phyloP scores from a whole-genome alignment of 805 yeast genomes.

The Monosporozyma siamensis region DNA sequence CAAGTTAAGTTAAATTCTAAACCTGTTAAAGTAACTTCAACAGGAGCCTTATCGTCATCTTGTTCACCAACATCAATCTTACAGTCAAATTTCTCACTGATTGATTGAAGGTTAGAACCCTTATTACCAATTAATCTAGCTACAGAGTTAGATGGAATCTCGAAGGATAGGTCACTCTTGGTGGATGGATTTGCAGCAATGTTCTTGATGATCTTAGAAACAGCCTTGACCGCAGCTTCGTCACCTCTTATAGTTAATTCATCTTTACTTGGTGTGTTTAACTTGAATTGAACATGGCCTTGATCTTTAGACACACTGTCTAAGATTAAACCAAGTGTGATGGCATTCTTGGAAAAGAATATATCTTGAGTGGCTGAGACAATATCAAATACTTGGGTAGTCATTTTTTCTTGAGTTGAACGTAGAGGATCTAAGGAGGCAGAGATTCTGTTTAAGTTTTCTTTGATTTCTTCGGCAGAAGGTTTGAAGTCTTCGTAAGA shows the following conservation, averaged over 20 bases:
- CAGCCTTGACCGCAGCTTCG: constrained; percentile 43
- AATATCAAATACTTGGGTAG: constrained; percentile 42
- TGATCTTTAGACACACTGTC: constrained; percentile 31
- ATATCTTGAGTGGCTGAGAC: constrained; percentile 47
- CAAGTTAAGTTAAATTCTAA: constrained; percentile 67
- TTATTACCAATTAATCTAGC: constrained; percentile 84
- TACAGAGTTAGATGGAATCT: constrained; percentile 57
- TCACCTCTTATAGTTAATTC: constrained; percentile 63
- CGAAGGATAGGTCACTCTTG: constrained; percentile 34
- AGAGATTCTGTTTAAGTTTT: constrained; percentile 46
- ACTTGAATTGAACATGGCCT: constrained; percentile 37
- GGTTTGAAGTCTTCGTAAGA: constrained; percentile 59
- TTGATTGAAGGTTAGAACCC: constrained; percentile 61
- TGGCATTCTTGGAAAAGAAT: constrained; percentile 12
- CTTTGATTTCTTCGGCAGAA: constrained; percentile 47
- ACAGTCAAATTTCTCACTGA: constrained; percentile 67
- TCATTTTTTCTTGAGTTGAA: constrained; percentile 45
- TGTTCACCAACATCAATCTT: constrained; percentile 60
- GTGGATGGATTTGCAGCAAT: constrained; percentile 25
- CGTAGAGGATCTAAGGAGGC: constrained; percentile 49
- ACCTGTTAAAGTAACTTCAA: constrained; percentile 61
- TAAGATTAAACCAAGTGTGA: constrained; percentile 20
- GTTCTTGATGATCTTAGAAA: constrained; percentile 30
- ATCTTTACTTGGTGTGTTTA: constrained; percentile 41
- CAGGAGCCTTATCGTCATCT: constrained; percentile 29